Percentiles rank a stretch among this genome's conserved stretches.
These are phyloP conservation scores for Penicillium mononematosum DNA, from an alignment of 495 filamentous ascomycete species.

Conservation along the genomic window DNA sequence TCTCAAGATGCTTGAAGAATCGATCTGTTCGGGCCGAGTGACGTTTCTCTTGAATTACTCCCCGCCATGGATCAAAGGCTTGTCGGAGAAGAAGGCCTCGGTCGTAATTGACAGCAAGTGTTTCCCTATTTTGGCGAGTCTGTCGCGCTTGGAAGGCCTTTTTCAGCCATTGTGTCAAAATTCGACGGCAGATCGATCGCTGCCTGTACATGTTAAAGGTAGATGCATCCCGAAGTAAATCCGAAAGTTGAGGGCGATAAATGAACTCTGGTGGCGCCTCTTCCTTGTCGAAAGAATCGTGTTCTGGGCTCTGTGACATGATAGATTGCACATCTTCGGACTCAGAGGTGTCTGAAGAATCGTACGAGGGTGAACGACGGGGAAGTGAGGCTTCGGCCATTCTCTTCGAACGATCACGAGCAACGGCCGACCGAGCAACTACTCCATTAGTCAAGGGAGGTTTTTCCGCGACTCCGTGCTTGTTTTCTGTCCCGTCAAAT, in stretches of 20 bases:
- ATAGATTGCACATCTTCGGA: slow-evolving; percentile 30
- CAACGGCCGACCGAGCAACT: slow-evolving; percentile 36
- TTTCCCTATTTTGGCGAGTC: slow-evolving; percentile 45
- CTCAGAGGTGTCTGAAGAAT: slow-evolving; percentile 27
- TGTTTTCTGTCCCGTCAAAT: slow-evolving; percentile 33
- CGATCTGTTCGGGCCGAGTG: slow-evolving; percentile 52
- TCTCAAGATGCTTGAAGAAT: slow-evolving; percentile 62
- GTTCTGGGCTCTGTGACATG: slow-evolving; percentile 24
- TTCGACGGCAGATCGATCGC: slow-evolving; percentile 44
- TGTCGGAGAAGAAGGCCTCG: slow-evolving; percentile 51
- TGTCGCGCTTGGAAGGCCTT: slow-evolving; percentile 47
- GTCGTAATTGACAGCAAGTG: slow-evolving; percentile 52
- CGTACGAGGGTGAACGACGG: slow-evolving; percentile 22
- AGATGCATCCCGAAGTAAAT: slow-evolving; percentile 57
- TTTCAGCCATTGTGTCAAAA: slow-evolving; percentile 56
- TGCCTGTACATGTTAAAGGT: slow-evolving; percentile 56
- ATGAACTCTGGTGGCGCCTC: slow-evolving; percentile 41
- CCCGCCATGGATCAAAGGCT: slow-evolving; percentile 59
- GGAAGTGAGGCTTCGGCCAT: slow-evolving; percentile 24
- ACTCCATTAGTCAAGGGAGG: slow-evolving; percentile 28
- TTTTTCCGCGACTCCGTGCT: slow-evolving; percentile 16
- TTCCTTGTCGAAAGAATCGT: slow-evolving; percentile 31
- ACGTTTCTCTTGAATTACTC: slow-evolving; percentile 46
- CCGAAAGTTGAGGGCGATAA: slow-evolving; percentile 54
- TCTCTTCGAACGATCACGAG: slow-evolving; percentile 39